Evolutionary conservation across 768 basidiomycete genomes (phyloP), one percentile per base, ranked within the genome.

Genomic region (Agaricus sinodeliciosus): DNA sequence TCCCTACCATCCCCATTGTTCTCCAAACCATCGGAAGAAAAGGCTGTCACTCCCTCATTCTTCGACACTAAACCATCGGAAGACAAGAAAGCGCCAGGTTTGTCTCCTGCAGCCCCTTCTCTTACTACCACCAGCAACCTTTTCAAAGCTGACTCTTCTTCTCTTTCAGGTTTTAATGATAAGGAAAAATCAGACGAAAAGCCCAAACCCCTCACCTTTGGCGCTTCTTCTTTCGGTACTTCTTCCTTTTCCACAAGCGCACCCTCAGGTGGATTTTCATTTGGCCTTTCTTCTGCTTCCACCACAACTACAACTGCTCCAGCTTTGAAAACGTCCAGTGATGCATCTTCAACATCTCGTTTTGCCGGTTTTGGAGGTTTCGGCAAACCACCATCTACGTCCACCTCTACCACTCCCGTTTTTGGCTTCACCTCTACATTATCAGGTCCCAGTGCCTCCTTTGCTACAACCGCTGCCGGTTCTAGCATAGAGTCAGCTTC

Each of bases 291-390:
- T 8, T 31, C 31, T 2, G 11, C 31, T 31, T 5, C 31, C 15
- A 36, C 40, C 25, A 47, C 35, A 16, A 31, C 44, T 41, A 13
- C 40, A 31, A 7, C 13, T 22, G 19, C 37, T 13, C 41, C n/a
- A 41, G 27, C 49, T 7, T 26, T 16, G 12, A 50, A 42, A 26
- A 18, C 40, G 8, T 42, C 49, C 7, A 43, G 40, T 16, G 27
- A 49, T 56, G 39, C 56, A 34, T 61, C 64, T 43, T 41, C 60
- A 8, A 31, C 31, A 5, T 49, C 53, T 34, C 27, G 65, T 1
- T 66, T 66, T 44, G 60, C 62, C 27, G 62, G 60, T 1, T 71
- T 71, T 45, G 65, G 64, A n/a, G 61, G 62, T 3, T 70, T 71
- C 43, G 65, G 65, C 22, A 69, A 66, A 42, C 57, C 63, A 4